Evolutionary conservation across 2,329 filamentous ascomycete species (phyloP).

Genomic region (Phaeosphaeriaceae sp.): DNA sequence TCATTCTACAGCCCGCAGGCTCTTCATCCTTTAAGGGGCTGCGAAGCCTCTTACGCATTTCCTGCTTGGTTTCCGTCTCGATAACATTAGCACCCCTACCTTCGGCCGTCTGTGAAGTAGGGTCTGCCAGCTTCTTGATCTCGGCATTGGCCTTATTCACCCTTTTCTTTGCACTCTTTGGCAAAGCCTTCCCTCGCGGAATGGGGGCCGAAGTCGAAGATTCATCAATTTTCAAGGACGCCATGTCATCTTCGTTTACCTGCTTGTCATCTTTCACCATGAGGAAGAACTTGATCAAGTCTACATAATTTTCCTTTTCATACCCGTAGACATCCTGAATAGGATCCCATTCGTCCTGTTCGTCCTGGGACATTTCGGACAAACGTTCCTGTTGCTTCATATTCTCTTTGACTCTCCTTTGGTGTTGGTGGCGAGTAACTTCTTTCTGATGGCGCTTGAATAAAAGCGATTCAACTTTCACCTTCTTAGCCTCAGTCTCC

Average conservation of each 20-base stretch:
- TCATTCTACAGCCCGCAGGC: slow-evolving; percentile 40
- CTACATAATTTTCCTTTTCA: slow-evolving; percentile 53
- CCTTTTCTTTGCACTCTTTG: slow-evolving; percentile 44
- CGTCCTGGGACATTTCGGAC: slow-evolving; percentile 46
- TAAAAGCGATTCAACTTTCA: slow-evolving; percentile 57
- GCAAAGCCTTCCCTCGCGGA: slow-evolving; percentile 24
- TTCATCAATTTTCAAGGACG: too few relatives aligned
- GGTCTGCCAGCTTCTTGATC: slow-evolving; percentile 24
- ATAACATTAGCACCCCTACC: slow-evolving; percentile 43
- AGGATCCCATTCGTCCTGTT: slow-evolving; percentile 54
- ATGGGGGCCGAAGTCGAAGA: slow-evolving; percentile 2
- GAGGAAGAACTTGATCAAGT: slow-evolving; percentile 55
- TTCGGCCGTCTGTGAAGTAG: slow-evolving; percentile 18
- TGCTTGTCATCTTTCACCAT: slow-evolving; percentile 46
- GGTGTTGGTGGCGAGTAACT: slow-evolving; percentile 48
- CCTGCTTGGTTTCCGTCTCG: slow-evolving; percentile 52
- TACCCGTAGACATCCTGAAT: slow-evolving; percentile 57
- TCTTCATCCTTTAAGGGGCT: slow-evolving; percentile 49
- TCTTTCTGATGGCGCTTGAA: slow-evolving; percentile 58
- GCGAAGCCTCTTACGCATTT: slow-evolving; percentile 50
- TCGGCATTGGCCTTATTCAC: slow-evolving; percentile 35
- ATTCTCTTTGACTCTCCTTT: slow-evolving; percentile 51
- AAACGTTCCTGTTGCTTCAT: slow-evolving; percentile 53
- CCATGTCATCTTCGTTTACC: slow-evolving; percentile 3
- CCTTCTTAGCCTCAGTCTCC: slow-evolving; percentile 58